Evolutionary conservation across 495 filamentous ascomycete genomes (phyloP), one percentile per base, ranked within the genome.

Genomic region (Thozetella sp.): DNA sequence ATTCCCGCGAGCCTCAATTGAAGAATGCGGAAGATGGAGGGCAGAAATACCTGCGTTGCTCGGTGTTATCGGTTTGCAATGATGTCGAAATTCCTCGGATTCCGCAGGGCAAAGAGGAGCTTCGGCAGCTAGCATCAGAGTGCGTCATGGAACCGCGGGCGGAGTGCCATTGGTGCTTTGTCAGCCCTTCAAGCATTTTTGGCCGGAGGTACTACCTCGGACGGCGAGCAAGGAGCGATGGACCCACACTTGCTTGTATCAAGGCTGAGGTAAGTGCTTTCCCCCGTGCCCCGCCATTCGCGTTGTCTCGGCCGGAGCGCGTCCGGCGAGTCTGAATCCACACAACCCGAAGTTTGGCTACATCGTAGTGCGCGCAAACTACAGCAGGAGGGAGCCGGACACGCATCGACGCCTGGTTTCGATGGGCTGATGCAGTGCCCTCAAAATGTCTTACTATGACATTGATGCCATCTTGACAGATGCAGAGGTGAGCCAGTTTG

Each of bases 381-480:
- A 13, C n/a, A 48, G 20, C 4, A 48, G 17, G 6, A 37, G 30
- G 17, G 30, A 48, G 43, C 43, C 20, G 54, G 54, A 25, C n/a
- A n/a, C n/a, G n/a, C n/a, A n/a, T n/a, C n/a, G n/a, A 48, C 43
- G n/a, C 51, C 23, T 22, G 13, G 19, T 25, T 10, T 48, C 43
- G 9, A 48, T 20, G 43, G 43, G 20, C 43, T 20, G 43, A 48
- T 48, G 43, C 9, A n/a, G 20, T 48, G 17, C 0, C 30, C 2
- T 22, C 70, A 87, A 83, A 77, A 90, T 90, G 79, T 89, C 88
- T 37, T 99, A 99, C 80, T 97, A 98, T 80, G 90, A 96, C 72
- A 89, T 97, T 62, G 92, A 97, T 69, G 86, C 92, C 25, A 97
- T 98, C 60, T 79, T 98, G 52, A 98, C 95, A 1, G 93, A 97